Evolutionary conservation across 148 eudicot species (phyloP), one percentile per base, ranked within the genome.

Genomic region (Polygonum aviculare): DNA sequence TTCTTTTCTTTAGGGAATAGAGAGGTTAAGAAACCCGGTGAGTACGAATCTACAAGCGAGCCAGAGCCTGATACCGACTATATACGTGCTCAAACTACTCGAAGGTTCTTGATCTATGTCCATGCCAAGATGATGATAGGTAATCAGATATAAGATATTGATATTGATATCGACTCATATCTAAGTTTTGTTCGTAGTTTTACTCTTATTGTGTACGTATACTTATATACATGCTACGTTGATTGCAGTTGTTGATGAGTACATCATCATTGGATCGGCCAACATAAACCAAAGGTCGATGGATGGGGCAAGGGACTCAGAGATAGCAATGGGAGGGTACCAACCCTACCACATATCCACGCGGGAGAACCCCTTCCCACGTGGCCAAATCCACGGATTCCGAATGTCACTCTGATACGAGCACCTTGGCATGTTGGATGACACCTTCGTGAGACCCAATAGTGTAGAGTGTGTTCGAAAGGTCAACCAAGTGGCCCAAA

Each of bases 291-390:
- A 92, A 60, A 84, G 97, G 72, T 92, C 94, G 38, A 90, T 90
- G 94, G 90, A 92, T 12, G 97, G 97, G 12, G 85, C 83, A 26
- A 84, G 97, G 60, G 94, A 92, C 78, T 73, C 91, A 0, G 97
- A 92, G 88, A 92, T 92, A 72, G 97, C 97, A 41, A 92, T 92
- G 90, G 97, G 97, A 69, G 93, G 77, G 10, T 92, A 85, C 81
- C 97, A 92, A 73, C 97, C 94, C 5, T 67, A 84, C 45, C 88
- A 92, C 76, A 54, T 90, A 40, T 80, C 91, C 19, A 69, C 76
- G 11, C 39, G 69, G 5, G 45, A 78, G 35, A 36, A 67, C 2
- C 72, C 45, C 36, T 67, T 14, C 77, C 85, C 54, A 81, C 87
- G 76, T 72, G 94, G 93, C 2, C 80, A 87, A 41, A 84, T 92